phyloP scores from a whole-genome alignment of 2,329 filamentous ascomycete genomes.

The Penicillium sp. region DNA sequence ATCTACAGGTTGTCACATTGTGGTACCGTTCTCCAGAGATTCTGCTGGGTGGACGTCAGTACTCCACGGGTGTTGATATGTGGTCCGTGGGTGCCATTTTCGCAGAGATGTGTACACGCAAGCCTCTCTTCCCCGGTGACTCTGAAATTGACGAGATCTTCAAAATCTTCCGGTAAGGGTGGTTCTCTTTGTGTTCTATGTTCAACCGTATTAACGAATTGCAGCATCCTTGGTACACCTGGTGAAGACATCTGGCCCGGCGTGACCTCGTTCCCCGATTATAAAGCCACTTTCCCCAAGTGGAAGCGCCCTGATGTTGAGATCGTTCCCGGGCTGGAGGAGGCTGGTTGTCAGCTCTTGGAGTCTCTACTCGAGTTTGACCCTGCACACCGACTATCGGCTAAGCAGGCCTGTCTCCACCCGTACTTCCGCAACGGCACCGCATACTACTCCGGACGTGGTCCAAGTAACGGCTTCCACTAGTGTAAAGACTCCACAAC shows the following conservation, averaged over 20 bases:
- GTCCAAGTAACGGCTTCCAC: constrained; percentile 40
- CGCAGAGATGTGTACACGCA: constrained; percentile 93
- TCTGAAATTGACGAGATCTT: constrained; percentile 94
- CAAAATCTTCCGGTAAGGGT: constrained; percentile 79
- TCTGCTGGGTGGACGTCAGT: constrained; percentile 83
- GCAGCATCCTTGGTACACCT: constrained; percentile 77
- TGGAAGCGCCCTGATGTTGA: constrained; percentile 72
- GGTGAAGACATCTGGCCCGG: constrained; percentile 82
- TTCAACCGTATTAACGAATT: constrained; percentile 8
- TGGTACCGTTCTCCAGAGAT: constrained; percentile 94
- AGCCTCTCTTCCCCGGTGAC: constrained; percentile 88
- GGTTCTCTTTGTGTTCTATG: not conserved
- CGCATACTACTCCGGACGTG: constrained; percentile 49
- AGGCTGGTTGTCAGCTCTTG: constrained; percentile 53
- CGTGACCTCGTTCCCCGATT: constrained; percentile 92
- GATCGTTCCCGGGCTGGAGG: constrained; percentile 72
- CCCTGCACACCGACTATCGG: constrained; percentile 80
- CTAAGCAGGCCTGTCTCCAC: constrained; percentile 82
- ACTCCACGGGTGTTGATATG: constrained; percentile 93
- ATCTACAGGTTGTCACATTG: constrained; percentile 72
- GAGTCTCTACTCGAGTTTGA: constrained; percentile 79
- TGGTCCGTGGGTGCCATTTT: constrained; percentile 95
- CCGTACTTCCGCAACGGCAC: constrained; percentile 69
- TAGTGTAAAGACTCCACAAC: constrained; percentile 26
- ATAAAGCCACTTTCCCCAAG: constrained; percentile 88